Evolutionary conservation across 768 basidiomycete species (phyloP).

Genomic region (Rubroboletus pulcherrimus): DNA sequence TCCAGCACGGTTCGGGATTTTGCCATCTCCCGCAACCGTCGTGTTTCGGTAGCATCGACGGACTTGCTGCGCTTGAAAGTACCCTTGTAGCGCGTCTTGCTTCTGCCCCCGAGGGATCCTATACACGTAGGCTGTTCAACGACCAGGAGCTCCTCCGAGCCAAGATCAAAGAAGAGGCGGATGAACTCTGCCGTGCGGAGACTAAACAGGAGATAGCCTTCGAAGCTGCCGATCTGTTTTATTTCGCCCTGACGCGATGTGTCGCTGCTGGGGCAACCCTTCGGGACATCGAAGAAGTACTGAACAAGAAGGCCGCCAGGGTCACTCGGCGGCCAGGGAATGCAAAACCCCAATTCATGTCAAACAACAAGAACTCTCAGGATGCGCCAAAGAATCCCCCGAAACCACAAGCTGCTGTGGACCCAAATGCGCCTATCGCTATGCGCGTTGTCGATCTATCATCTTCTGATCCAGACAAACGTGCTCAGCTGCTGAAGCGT

Average conservation of each 20-base stretch:
- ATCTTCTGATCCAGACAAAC: slow-evolving; percentile 45
- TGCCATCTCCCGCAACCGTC: slow-evolving; percentile 86
- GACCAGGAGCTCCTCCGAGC: slow-evolving; percentile 79
- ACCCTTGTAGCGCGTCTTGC: slow-evolving; percentile 69
- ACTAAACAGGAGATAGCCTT: slow-evolving; percentile 83
- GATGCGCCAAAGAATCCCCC: slow-evolving; percentile 29
- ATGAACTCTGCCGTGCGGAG: slow-evolving; percentile 86
- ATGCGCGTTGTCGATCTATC: slow-evolving; percentile 74
- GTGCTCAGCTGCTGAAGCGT: slow-evolving; percentile 71
- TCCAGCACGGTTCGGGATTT: slow-evolving; percentile 89
- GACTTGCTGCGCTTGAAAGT: slow-evolving; percentile 75
- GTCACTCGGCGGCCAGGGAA: slow-evolving; percentile 86
- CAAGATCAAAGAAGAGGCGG: slow-evolving; percentile 98
- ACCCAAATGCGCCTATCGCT: slow-evolving; percentile 51
- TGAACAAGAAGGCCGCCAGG: slow-evolving; percentile 84
- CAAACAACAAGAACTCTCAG: slow-evolving; percentile 17
- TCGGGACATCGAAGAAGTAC: slow-evolving; percentile 75
- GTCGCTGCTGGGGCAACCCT: slow-evolving; percentile 77
- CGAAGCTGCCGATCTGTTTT: slow-evolving; percentile 92
- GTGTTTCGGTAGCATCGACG: slow-evolving; percentile 84
- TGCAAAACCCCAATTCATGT: slow-evolving; percentile 80
- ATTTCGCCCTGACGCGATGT: slow-evolving; percentile 88
- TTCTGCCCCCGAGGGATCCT: slow-evolving; percentile 85
- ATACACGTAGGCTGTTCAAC: slow-evolving; percentile 82
- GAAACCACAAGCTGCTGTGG: slow-evolving; percentile 19